Conservation (phyloP, 768 basidiomycete species). For the Paxillus ammoniavirescens region DNA sequence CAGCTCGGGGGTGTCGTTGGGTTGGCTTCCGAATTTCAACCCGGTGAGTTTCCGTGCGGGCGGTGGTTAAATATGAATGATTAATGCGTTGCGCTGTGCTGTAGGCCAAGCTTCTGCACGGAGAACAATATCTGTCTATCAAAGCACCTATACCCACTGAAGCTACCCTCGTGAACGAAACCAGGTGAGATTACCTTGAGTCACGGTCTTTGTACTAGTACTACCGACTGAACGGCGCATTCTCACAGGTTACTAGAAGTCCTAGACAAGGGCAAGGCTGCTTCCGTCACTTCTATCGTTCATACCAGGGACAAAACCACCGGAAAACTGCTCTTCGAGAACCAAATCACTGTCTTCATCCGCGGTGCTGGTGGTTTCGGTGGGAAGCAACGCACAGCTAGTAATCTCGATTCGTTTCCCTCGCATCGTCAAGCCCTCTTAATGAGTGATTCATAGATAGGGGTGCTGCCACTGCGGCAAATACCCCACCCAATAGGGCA, state of each 20-base stretch:
- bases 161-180: conserved; percentile 73
- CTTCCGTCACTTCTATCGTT: conserved; percentile 77
- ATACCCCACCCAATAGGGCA: conserved; percentile 74
- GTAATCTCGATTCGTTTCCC: conserved; percentile 40
- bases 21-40: conserved; percentile 94
- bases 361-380: conserved; percentile 97
- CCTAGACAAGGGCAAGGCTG: conserved; percentile 90
- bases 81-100: not conserved
- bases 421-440: conserved; percentile 2
- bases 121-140: conserved; percentile 93
- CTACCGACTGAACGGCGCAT: not conserved
- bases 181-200: conserved; percentile 46
- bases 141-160: conserved; percentile 83
- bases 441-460: conserved; percentile 55
- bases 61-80: not conserved
- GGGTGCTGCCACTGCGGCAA: conserved; percentile 81
- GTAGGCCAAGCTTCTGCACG: conserved; percentile 94
- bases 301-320: conserved; percentile 78
- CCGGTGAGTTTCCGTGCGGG: conserved; percentile 53
- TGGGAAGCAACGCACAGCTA: conserved; percentile 70
- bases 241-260: conserved; percentile 66
- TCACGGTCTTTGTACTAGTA: not conserved
- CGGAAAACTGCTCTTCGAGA: conserved; percentile 86
- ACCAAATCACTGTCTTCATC: conserved; percentile 87
- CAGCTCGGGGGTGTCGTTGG: conserved; percentile 63